Percentiles rank a stretch among this genome's conserved stretches.
These are phyloP conservation scores for Trichoderma endophyticum DNA, from an alignment of 2,329 filamentous ascomycete species.

Conservation along the genomic window DNA sequence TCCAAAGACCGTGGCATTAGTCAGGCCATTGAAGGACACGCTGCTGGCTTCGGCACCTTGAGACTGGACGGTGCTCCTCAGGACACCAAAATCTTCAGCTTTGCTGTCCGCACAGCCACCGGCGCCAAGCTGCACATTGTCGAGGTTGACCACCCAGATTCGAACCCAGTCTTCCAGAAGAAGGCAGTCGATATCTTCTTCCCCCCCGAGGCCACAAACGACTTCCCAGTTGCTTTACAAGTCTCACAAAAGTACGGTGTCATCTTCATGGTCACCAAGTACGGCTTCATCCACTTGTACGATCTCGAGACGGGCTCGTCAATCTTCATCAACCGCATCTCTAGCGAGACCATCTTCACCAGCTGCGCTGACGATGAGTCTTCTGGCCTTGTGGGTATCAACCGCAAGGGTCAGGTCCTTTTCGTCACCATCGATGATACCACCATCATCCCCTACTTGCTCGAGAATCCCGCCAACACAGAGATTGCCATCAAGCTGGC, in stretches of 20 bases:
- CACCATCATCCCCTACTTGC: slow-evolving; percentile 88
- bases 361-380: slow-evolving; percentile 81
- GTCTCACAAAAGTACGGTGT: slow-evolving; percentile 95
- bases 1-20: slow-evolving; percentile 95
- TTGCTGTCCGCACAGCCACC: slow-evolving; percentile 83
- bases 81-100: slow-evolving; percentile 94
- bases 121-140: slow-evolving; percentile 97
- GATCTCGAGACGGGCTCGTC: slow-evolving; percentile 93
- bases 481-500: slow-evolving; percentile 94
- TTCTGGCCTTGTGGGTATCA: slow-evolving; percentile 87
- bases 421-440: slow-evolving; percentile 91
- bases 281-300: slow-evolving; percentile 98
- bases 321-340: slow-evolving; percentile 99
- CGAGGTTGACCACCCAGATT: slow-evolving; percentile 89
- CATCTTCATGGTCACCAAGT: slow-evolving; percentile 97
- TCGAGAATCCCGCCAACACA: slow-evolving; percentile 93
- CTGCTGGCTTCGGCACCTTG: slow-evolving; percentile 87
- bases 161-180: slow-evolving; percentile 87
- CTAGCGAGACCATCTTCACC: slow-evolving; percentile 97
- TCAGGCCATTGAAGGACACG: slow-evolving; percentile 96
- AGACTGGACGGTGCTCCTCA: slow-evolving; percentile 83
- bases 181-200: slow-evolving; percentile 98
- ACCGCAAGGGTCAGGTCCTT: slow-evolving; percentile 94
- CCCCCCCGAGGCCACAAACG: slow-evolving; percentile 89
- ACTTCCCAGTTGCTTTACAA: slow-evolving; percentile 98